Evolutionary conservation across 192 early-diverging fungal genomes (phyloP).

Genomic region (Bifiguratus adelaidae): DNA sequence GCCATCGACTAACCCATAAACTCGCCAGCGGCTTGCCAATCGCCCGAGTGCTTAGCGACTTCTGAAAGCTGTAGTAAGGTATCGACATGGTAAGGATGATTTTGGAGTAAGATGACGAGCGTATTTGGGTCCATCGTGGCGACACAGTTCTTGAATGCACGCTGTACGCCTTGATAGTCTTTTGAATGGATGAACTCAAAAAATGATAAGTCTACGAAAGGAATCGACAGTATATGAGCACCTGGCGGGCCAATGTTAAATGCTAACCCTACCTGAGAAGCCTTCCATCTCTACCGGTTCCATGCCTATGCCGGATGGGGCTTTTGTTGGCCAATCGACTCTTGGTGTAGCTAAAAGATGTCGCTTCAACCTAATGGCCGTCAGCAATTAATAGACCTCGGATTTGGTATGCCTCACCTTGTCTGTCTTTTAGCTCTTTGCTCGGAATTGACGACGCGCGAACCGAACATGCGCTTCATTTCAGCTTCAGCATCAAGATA

Average conservation of each 20-base stretch:
- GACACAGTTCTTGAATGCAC: constrained; percentile 63
- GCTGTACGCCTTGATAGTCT: constrained; percentile 64
- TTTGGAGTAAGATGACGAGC: constrained; percentile 50
- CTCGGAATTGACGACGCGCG: constrained; percentile 55
- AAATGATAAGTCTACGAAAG: constrained; percentile 7
- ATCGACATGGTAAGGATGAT: constrained; percentile 87
- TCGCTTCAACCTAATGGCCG: constrained; percentile 30
- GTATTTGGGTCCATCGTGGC: constrained; percentile 64
- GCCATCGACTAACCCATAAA: constrained; percentile 46
- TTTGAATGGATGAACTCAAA: constrained; percentile 62
- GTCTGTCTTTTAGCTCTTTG: constrained; percentile 2
- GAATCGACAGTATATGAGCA: too few species aligned
- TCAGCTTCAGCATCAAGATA: constrained; percentile 78
- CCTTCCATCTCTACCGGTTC: constrained; percentile 23
- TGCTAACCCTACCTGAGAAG: constrained; percentile 18
- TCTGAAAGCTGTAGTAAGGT: constrained; percentile 76
- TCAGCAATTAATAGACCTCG: background rate
- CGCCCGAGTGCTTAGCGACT: constrained; percentile 76
- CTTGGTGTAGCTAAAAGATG: constrained; percentile 55
- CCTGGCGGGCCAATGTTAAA: constrained; percentile 6
- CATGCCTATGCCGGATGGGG: constrained; percentile 32
- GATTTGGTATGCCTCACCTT: too few species aligned
- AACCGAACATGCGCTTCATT: constrained; percentile 85
- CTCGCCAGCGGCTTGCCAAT: constrained; percentile 67
- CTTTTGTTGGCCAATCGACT: constrained; percentile 60